A percentile compares a stretch with the other conserved stretches of the same genome.
These are phyloP conservation scores for Penicillium sumatraense DNA, from an alignment of 2,329 filamentous ascomycete genomes.

Conservation along the genomic window DNA sequence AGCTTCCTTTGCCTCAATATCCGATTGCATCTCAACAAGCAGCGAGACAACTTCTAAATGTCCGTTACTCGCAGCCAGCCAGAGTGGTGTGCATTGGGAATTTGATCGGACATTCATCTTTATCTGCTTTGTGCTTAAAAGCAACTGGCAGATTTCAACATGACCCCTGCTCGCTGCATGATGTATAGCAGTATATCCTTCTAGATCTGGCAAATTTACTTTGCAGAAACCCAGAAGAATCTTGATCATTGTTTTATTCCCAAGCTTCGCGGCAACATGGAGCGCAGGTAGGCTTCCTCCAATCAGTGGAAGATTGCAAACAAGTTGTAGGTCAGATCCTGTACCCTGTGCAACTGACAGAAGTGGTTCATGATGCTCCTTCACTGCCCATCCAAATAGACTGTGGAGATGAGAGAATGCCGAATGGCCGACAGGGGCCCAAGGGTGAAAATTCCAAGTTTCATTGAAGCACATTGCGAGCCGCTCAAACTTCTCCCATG, in stretches of 20 bases:
- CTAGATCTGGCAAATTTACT: neutral
- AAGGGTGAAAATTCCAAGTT: slow-evolving; percentile 29
- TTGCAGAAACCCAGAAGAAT: neutral
- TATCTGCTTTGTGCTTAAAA: neutral
- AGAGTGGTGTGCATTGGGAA: too few species aligned
- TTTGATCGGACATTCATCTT: neutral
- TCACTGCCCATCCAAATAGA: slow-evolving; percentile 29
- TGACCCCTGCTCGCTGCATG: slow-evolving; percentile 2
- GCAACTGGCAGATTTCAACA: neutral
- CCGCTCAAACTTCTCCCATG: slow-evolving; percentile 21
- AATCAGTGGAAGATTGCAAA: slow-evolving; percentile 24
- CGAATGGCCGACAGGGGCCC: slow-evolving; percentile 22
- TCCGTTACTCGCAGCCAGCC: neutral
- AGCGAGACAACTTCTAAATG: neutral
- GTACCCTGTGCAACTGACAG: slow-evolving; percentile 8
- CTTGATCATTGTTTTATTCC: neutral
- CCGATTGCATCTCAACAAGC: neutral
- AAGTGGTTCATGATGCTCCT: slow-evolving; percentile 22
- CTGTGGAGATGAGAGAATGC: slow-evolving; percentile 19
- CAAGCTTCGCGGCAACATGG: slow-evolving; percentile 23
- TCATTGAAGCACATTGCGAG: slow-evolving; percentile 23
- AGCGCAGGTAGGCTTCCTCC: slow-evolving; percentile 24
- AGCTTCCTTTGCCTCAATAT: neutral
- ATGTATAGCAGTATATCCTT: slow-evolving; percentile 1
- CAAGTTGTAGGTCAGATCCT: neutral